Evolutionary conservation across 2,329 filamentous ascomycete genomes (phyloP).

Genomic region (Xylaria sp.): DNA sequence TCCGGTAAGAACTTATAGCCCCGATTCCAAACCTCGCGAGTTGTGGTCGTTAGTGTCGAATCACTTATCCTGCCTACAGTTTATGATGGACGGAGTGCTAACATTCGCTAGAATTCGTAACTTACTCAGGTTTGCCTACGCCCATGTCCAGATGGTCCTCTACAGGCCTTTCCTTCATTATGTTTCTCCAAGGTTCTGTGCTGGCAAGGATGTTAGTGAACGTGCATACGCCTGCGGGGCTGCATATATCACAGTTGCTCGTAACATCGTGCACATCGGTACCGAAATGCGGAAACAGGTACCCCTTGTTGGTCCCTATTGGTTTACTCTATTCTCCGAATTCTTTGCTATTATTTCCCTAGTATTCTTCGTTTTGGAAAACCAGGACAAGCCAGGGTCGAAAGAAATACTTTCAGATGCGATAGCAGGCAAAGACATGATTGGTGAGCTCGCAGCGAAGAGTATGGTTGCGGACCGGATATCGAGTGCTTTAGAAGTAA

Average conservation of each 20-base stretch:
- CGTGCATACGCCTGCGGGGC: conserved; percentile 79
- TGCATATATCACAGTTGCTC: conserved; percentile 69
- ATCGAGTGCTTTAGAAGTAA: conserved; percentile 78
- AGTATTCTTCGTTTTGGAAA: conserved; percentile 82
- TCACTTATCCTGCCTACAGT: not conserved
- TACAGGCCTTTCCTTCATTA: conserved; percentile 88
- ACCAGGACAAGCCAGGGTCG: conserved; percentile 77
- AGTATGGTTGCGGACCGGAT: conserved; percentile 92
- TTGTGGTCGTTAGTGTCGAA: not conserved
- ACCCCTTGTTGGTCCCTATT: conserved; percentile 82
- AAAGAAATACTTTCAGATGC: conserved; percentile 88
- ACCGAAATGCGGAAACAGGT: conserved; percentile 79
- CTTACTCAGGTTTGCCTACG: conserved; percentile 80
- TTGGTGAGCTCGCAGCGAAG: conserved; percentile 80
- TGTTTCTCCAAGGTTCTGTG: conserved; percentile 71
- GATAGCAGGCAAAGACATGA: conserved; percentile 82
- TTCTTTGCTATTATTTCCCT: conserved; percentile 84
- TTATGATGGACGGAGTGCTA: conserved; percentile 32
- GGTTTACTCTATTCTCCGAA: conserved; percentile 87
- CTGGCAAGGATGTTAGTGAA: conserved; percentile 72
- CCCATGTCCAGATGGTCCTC: conserved; percentile 83
- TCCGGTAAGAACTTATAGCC: conserved; percentile 68
- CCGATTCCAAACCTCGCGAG: not conserved
- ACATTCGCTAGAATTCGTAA: conserved; percentile 68
- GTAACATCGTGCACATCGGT: conserved; percentile 82